Evolutionary conservation across 1,284 basidiomycete genomes (phyloP).

Genomic region (Moesziomyces sp.): DNA sequence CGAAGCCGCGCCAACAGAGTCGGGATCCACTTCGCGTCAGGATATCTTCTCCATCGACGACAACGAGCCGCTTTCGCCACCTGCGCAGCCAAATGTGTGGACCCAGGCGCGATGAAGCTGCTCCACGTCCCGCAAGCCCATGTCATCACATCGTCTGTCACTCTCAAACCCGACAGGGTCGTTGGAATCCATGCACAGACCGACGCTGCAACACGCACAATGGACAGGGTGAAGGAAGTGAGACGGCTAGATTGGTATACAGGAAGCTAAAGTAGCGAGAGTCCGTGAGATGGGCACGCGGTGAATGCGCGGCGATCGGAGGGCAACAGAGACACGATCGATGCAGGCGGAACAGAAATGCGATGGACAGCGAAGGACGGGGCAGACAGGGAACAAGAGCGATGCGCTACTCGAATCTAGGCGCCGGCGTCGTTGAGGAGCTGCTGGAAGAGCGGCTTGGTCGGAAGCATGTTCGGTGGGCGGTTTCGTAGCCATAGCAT

Average conservation of each 20-base stretch:
- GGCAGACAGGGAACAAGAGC: neutral
- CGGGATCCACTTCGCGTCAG: conserved; percentile 1
- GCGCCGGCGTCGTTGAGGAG: conserved; percentile 44
- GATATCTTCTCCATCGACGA: conserved; percentile 54
- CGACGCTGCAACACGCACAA: no score
- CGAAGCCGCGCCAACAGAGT: no score
- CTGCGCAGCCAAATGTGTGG: neutral
- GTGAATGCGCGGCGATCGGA: neutral
- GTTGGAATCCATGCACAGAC: no score
- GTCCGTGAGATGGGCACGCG: neutral
- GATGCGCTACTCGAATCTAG: neutral
- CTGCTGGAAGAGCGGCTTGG: conserved; percentile 55
- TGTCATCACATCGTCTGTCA: no score
- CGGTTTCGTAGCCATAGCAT: conserved; percentile 52
- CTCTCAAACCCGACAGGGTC: no score
- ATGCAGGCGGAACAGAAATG: neutral
- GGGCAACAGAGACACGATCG: neutral
- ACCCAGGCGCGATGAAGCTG: neutral
- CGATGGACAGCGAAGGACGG: neutral
- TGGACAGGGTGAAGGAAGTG: neutral
- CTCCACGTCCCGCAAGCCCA: neutral
- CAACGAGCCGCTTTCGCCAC: conserved; percentile 18
- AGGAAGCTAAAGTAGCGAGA: neutral
- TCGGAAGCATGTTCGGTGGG: conserved; percentile 64
- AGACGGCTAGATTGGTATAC: neutral